These are phyloP conservation scores for Citrus unshiu DNA, from an alignment of 345 rosid genomes.

Conservation along the genomic window DNA sequence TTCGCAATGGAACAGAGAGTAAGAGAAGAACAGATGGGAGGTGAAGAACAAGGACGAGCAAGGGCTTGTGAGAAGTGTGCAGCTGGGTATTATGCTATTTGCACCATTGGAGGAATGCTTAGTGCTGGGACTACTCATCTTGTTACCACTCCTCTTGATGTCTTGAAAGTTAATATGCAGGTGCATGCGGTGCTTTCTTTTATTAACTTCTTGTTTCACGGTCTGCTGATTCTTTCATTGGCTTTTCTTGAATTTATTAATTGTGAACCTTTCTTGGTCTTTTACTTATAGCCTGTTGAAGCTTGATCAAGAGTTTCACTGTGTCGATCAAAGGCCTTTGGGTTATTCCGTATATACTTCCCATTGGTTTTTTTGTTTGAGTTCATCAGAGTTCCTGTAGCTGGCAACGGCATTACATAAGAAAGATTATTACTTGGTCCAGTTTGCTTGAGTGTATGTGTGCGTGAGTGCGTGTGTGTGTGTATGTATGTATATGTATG, in stretches of 20 bases:
- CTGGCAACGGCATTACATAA: not conserved
- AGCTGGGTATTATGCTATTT: constrained; percentile 48
- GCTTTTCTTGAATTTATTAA: too few relatives aligned
- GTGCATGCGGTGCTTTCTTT: constrained; percentile 12
- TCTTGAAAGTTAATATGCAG: constrained; percentile 70
- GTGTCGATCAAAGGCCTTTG: not conserved
- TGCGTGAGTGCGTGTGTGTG: too few relatives aligned
- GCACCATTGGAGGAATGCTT: constrained; percentile 53
- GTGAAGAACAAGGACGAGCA: constrained; percentile 12
- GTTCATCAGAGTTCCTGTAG: not conserved
- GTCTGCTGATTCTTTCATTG: too few relatives aligned
- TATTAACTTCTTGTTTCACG: not conserved
- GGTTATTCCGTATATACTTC: not conserved
- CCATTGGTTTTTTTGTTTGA: not conserved
- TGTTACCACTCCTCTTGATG: constrained; percentile 59
- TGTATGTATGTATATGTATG: too few relatives aligned
- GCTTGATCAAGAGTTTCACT: not conserved
- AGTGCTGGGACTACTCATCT: constrained; percentile 65
- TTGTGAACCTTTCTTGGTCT: not conserved
- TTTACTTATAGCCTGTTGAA: not conserved
- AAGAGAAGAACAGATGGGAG: constrained; percentile 1
- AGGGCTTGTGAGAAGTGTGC: constrained; percentile 32
- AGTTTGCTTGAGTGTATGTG: not conserved
- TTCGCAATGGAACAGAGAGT: not conserved
- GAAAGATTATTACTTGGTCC: not conserved